Percentiles rank a stretch among this genome's conserved stretches.
Evolutionary conservation across 257 asterid species (phyloP).

Genomic region (Striga asiatica): DNA sequence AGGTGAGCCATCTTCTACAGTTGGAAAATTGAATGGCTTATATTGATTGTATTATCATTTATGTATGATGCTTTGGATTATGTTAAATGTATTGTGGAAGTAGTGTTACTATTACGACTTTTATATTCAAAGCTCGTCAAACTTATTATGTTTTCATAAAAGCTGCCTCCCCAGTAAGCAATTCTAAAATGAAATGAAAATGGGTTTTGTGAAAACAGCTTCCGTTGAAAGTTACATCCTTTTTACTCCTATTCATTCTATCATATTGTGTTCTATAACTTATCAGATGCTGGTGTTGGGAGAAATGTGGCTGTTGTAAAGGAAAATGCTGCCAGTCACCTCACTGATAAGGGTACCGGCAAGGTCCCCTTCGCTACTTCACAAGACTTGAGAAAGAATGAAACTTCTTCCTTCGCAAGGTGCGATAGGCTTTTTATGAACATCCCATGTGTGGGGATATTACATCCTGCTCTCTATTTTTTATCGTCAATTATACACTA

Average conservation of each 20-base stretch:
- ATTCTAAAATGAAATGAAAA: neutral
- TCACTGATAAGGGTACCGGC: conserved; percentile 34
- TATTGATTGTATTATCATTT: neutral
- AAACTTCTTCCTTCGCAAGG: conserved; percentile 41
- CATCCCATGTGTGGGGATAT: conserved; percentile 11
- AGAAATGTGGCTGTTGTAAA: conserved; percentile 36
- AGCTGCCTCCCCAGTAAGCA: neutral
- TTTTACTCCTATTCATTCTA: conserved; percentile 7
- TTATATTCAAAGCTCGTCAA: neutral
- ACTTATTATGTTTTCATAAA: conserved; percentile 7
- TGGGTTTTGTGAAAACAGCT: neutral
- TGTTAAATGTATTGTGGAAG: neutral
- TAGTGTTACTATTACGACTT: neutral
- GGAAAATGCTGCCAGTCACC: conserved; percentile 33
- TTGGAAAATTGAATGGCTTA: neutral
- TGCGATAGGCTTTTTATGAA: conserved; percentile 18
- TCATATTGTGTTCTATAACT: conserved; percentile 11
- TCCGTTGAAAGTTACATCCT: neutral
- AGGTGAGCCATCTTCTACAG: conserved; percentile 33
- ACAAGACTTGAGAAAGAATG: conserved; percentile 41
- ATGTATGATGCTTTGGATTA: neutral
- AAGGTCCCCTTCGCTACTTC: conserved; percentile 27
- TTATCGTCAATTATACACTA: conserved; percentile 1
- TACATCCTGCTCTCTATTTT: conserved; percentile 6
- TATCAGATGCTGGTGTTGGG: conserved; percentile 60